Percentiles rank a stretch among this genome's conserved stretches.
These are phyloP conservation scores for Podospora appendiculata DNA, from an alignment of 495 filamentous ascomycete genomes.

Conservation along the genomic window DNA sequence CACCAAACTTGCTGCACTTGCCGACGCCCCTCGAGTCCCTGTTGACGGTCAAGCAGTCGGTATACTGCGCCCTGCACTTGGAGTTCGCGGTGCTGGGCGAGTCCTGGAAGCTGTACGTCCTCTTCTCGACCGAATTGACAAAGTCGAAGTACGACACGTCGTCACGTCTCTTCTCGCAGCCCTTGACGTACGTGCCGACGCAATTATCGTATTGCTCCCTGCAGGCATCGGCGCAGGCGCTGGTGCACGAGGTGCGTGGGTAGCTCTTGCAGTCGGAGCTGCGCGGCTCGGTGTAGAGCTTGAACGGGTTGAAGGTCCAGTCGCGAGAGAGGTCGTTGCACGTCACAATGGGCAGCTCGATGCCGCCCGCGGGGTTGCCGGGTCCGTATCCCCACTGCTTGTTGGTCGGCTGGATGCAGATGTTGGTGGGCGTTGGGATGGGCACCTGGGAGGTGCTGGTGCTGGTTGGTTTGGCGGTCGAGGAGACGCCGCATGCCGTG, in stretches of 20 bases:
- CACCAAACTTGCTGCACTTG: conserved; percentile 16
- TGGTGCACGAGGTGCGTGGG: conserved; percentile 10
- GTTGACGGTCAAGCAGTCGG: conserved; percentile 25
- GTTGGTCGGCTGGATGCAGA: conserved; percentile 37
- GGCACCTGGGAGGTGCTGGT: conserved; percentile 23
- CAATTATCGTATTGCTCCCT: conserved; percentile 41
- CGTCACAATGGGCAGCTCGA: conserved; percentile 37
- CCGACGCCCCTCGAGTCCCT: conserved; percentile 3
- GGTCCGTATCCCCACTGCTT: conserved; percentile 26
- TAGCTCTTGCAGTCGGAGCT: conserved; percentile 31
- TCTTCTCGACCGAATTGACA: conserved; percentile 6
- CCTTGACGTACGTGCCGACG: conserved; percentile 33
- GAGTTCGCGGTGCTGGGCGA: conserved; percentile 19
- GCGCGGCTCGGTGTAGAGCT: conserved; percentile 34
- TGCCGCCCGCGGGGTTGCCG: conserved; percentile 39
- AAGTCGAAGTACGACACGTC: conserved; percentile 5
- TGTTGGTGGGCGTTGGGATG: conserved; percentile 34
- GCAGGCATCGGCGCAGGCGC: conserved; percentile 41
- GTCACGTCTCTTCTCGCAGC: conserved; percentile 19
- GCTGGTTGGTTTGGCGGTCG: conserved; percentile 9
- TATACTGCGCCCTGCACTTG: conserved; percentile 34
- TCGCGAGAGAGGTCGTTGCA: conserved; percentile 40
- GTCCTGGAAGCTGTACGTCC: conserved; percentile 13
- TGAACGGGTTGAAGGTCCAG: conserved; percentile 32
- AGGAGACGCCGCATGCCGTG: conserved; percentile 18